These are phyloP conservation scores for Tylopilus sp. DNA, from an alignment of 768 basidiomycete genomes.

Conservation along the genomic window DNA sequence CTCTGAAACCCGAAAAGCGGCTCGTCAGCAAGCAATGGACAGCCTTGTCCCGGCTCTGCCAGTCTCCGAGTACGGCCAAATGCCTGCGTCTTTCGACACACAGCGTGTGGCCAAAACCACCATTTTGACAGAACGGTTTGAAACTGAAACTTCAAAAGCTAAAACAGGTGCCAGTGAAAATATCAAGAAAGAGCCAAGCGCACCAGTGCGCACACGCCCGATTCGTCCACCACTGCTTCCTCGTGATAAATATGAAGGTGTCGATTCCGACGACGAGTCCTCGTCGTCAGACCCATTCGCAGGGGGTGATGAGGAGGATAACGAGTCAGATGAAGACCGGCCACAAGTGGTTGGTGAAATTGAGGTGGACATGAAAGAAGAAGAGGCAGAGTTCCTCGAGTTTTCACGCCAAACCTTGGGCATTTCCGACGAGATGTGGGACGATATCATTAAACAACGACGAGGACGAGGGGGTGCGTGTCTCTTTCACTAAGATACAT, in stretches of 20 bases:
- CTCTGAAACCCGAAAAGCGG: constrained; percentile 31
- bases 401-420: constrained; percentile 93
- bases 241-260: constrained; percentile 87
- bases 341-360: constrained; percentile 81
- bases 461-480: constrained; percentile 75
- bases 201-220: constrained; percentile 35
- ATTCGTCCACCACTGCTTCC: constrained; percentile 78
- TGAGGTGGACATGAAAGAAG: constrained; percentile 89
- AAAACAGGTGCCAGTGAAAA: constrained; percentile 6
- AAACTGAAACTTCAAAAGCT: constrained; percentile 11
- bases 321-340: constrained; percentile 73
- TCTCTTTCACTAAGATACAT: background rate
- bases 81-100: constrained; percentile 74
- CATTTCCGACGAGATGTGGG: constrained; percentile 86
- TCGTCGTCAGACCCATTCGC: constrained; percentile 53
- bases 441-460: constrained; percentile 78
- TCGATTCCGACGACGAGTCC: constrained; percentile 87
- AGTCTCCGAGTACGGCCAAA: constrained; percentile 84
- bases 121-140: constrained; percentile 40
- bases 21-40: constrained; percentile 67
- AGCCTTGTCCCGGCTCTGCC: constrained; percentile 78
- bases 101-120: constrained; percentile 56
- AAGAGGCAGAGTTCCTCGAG: constrained; percentile 92
- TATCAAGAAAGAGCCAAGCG: background rate
- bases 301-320: constrained; percentile 43